Evolutionary conservation across 257 asterid species (phyloP).

Genomic region (Solanum paucissectum): DNA sequence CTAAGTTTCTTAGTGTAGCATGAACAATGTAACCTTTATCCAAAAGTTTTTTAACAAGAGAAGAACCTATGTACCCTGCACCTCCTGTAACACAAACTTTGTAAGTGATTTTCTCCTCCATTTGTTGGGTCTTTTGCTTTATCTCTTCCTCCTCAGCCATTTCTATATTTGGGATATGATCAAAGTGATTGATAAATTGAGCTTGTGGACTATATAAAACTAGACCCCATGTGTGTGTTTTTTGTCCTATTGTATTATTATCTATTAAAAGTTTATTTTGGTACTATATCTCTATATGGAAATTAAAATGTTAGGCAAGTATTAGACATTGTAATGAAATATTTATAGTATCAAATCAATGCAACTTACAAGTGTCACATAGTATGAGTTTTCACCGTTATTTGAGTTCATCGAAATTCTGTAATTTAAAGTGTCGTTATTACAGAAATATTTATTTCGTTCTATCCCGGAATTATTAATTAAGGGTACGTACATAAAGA

Average conservation of each 20-base stretch:
- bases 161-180: not conserved
- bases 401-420: no score
- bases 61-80: conserved; percentile 56
- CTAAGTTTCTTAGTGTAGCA: conserved; percentile 46
- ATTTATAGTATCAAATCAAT: no score
- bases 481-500: no score
- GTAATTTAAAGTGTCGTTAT: no score
- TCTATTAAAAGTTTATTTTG: no score
- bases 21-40: conserved; percentile 49
- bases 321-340: no score
- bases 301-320: no score
- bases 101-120: not conserved
- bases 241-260: not conserved
- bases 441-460: no score
- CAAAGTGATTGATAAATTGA: not conserved
- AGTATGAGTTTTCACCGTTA: no score
- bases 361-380: no score
- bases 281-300: no score
- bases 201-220: not conserved
- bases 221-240: not conserved
- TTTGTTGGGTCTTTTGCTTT: not conserved
- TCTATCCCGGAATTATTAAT: no score
- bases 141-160: not conserved
- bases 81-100: conserved; percentile 68
- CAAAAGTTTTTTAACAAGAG: conserved; percentile 33